These are phyloP conservation scores for Arthrobotrys conoides DNA, from an alignment of 2,329 filamentous ascomycete species.

Conservation along the genomic window DNA sequence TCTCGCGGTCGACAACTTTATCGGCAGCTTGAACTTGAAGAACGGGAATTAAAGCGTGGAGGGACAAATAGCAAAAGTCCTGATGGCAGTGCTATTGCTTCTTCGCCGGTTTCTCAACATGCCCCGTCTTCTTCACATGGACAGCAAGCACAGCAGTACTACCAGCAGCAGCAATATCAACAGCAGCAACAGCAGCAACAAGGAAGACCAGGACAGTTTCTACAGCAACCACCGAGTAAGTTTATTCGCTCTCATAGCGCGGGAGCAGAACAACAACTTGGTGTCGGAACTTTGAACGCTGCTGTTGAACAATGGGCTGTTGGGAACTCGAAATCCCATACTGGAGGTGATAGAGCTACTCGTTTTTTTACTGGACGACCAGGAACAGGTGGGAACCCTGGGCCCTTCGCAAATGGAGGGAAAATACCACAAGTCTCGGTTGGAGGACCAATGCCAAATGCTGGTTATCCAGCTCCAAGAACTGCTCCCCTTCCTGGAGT, in stretches of 20 bases:
- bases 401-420: slow-evolving; percentile 36
- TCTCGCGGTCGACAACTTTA: slow-evolving; percentile 90
- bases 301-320: slow-evolving; percentile 60
- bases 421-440: slow-evolving; percentile 46
- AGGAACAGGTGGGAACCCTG: slow-evolving; percentile 7
- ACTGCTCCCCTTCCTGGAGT: slow-evolving; percentile 64
- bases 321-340: slow-evolving; percentile 54
- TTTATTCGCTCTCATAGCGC: slow-evolving; percentile 60
- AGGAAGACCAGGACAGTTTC: slow-evolving; percentile 31
- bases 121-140: slow-evolving; percentile 2
- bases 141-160: slow-evolving; percentile 12
- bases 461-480: slow-evolving; percentile 31
- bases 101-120: slow-evolving; percentile 35
- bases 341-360: slow-evolving; percentile 50
- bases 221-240: slow-evolving; percentile 51
- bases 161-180: not conserved
- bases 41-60: slow-evolving; percentile 38
- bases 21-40: slow-evolving; percentile 78
- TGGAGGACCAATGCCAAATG: slow-evolving; percentile 2
- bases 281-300: slow-evolving; percentile 52
- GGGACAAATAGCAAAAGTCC: slow-evolving; percentile 47
- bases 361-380: slow-evolving; percentile 44
- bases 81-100: slow-evolving; percentile 18
- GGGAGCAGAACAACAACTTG: slow-evolving; percentile 52
- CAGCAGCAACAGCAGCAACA: not conserved